Evolutionary conservation across 164 flowering plant species (phyloP), one percentile per base, ranked within the genome.

Genomic region (Vitis riparia): DNA sequence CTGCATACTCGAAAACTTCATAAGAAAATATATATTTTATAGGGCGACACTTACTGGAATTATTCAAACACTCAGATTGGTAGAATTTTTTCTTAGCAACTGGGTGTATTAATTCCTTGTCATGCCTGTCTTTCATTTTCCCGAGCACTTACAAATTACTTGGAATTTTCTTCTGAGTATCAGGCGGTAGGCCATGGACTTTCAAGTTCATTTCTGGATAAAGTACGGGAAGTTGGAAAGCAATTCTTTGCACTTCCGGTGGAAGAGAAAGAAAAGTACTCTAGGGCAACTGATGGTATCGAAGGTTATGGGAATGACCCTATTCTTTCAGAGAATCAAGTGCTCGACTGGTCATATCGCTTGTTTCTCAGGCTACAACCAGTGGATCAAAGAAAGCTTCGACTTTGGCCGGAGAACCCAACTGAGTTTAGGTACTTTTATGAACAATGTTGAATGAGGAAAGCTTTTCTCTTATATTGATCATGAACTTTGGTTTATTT

Each of bases 221-320:
- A 84, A 10, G 55, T 78, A 29, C 70, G 64, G 0, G 67, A 67
- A 13, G 56, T 71, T 27, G 15, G 62, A 0, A 82, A 78, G 62
- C 73, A 70, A 2, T 81, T 83, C 71, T 83, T 83, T 55, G 73
- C 73, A 15, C 69, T 79, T 66, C 71, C 79, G 7, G 44, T 66
- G 67, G 76, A 78, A 65, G 83, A 79, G 76, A 86, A 81, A 74
- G 62, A 59, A 15, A 82, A 71, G 63, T 80, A 62, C 57, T 60
- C 79, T 0, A 69, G 77, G 32, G 16, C 56, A 37, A 68, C n/a
- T 23, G 76, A 71, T 73, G 77, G 56, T 6, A 9, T 32, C 50
- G 79, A 84, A 78, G 87, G 87, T 2, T 84, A 84, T 58, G 85
- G 87, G 9, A 74, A 52, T 63, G 85, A 84, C 68, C n/a, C 52